Percentiles rank a stretch among this genome's conserved stretches.
phyloP scores from a whole-genome alignment of 192 early-diverging fungal genomes.

The Linnemannia elongata region DNA sequence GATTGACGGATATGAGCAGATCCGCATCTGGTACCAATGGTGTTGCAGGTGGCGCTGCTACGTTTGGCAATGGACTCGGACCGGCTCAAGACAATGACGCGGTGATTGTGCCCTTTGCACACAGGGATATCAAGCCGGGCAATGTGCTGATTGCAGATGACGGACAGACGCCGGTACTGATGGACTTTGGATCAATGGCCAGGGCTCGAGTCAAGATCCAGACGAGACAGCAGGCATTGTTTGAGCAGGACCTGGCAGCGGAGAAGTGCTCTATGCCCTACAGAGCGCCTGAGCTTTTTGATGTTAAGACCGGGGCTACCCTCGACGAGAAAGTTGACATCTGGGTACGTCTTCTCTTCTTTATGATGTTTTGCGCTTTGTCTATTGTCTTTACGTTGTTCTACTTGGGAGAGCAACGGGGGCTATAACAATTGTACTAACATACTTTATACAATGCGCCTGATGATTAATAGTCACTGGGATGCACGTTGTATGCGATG shows the following conservation, averaged over 20 bases:
- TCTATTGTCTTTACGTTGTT: neutral
- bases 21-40: neutral
- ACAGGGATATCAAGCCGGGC: slow-evolving; percentile 84
- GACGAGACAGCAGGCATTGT: slow-evolving; percentile 70
- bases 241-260: slow-evolving; percentile 80
- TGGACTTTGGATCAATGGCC: slow-evolving; percentile 84
- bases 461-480: slow-evolving; percentile 63
- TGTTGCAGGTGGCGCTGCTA: neutral
- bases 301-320: slow-evolving; percentile 72
- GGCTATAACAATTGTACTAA: neutral
- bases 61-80: slow-evolving; percentile 5
- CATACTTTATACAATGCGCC: neutral
- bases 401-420: no score
- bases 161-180: slow-evolving; percentile 74
- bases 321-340: slow-evolving; percentile 82
- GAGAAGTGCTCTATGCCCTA: slow-evolving; percentile 82
- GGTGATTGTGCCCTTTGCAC: slow-evolving; percentile 68
- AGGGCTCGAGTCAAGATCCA: slow-evolving; percentile 68
- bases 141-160: slow-evolving; percentile 80
- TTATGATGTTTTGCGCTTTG: neutral
- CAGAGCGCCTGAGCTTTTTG: slow-evolving; percentile 84
- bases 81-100: slow-evolving; percentile 38
- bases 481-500: slow-evolving; percentile 80
- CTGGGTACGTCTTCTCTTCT: slow-evolving; percentile 64
- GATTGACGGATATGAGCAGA: slow-evolving; percentile 37